Evolutionary conservation across 83 land plant species (phyloP).

Genomic region (Picea abies): DNA sequence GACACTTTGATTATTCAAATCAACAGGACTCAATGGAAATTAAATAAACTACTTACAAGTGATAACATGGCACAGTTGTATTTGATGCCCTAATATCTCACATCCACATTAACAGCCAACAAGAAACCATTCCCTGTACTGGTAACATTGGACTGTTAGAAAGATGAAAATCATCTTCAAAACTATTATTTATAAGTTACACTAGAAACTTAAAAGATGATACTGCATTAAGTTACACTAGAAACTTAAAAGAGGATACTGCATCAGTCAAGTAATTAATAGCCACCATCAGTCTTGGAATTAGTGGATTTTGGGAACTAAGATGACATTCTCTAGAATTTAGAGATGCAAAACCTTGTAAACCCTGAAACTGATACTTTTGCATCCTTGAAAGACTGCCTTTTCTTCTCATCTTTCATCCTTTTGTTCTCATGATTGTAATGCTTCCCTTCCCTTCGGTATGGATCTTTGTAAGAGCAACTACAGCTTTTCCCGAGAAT

Average conservation of each 20-base stretch:
- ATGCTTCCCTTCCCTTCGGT: too few species aligned
- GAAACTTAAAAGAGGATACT: too few species aligned
- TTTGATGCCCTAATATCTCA: neutral
- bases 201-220: neutral
- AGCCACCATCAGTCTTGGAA: neutral
- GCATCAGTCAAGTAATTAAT: neutral
- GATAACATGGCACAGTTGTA: neutral
- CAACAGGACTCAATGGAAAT: neutral
- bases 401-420: conserved; percentile 14
- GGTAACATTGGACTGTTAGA: neutral
- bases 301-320: neutral
- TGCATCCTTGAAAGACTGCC: neutral
- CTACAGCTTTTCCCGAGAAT: too few species aligned
- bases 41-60: neutral
- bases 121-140: neutral
- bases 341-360: neutral
- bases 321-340: neutral
- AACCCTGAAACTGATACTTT: neutral
- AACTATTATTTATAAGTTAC: neutral
- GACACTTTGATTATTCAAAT: too few species aligned
- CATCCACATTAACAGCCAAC: neutral
- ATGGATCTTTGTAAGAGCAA: too few species aligned
- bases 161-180: neutral
- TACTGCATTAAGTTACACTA: too few species aligned
- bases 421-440: conserved; percentile 20